Evolutionary conservation across 108 stramenopile species (phyloP).

Genomic region (Nitzschia sp.): DNA sequence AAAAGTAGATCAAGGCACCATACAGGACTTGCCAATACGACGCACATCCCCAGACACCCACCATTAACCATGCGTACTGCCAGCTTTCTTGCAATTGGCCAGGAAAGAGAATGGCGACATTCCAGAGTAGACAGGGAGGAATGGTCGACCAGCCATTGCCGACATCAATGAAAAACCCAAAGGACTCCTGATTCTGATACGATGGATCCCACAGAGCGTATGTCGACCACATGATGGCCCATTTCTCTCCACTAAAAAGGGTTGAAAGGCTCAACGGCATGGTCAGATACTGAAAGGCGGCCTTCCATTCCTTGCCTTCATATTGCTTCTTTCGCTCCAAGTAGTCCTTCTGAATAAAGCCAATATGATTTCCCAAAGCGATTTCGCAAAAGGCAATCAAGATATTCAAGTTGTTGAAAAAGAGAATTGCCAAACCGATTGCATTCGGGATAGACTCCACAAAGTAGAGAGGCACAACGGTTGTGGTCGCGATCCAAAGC

Average conservation of each 20-base stretch:
- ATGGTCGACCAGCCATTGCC: slow-evolving; percentile 85
- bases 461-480: slow-evolving; percentile 15
- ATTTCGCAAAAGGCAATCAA: slow-evolving; percentile 81
- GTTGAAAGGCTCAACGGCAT: slow-evolving; percentile 56
- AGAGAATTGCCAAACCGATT: slow-evolving; percentile 38
- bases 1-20: slow-evolving; percentile 76
- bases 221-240: slow-evolving; percentile 83
- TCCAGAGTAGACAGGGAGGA: slow-evolving; percentile 68
- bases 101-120: slow-evolving; percentile 60
- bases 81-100: slow-evolving; percentile 25
- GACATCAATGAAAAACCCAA: slow-evolving; percentile 87
- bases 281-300: slow-evolving; percentile 52
- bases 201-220: slow-evolving; percentile 81
- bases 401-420: slow-evolving; percentile 86
- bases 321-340: slow-evolving; percentile 47
- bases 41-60: slow-evolving; percentile 64
- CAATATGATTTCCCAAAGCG: slow-evolving; percentile 59
- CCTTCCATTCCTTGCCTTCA: slow-evolving; percentile 47
- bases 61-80: slow-evolving; percentile 20
- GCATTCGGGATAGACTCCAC: slow-evolving; percentile 21
- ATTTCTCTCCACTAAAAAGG: slow-evolving; percentile 49
- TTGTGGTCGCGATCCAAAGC: slow-evolving; percentile 50
- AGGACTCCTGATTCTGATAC: slow-evolving; percentile 82
- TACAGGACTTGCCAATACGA: slow-evolving; percentile 84
- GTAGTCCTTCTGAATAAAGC: slow-evolving; percentile 63